Base-by-base conservation (phyloP, 2,329 filamentous ascomycete genomes). In the Leptographium procerum region DNA sequence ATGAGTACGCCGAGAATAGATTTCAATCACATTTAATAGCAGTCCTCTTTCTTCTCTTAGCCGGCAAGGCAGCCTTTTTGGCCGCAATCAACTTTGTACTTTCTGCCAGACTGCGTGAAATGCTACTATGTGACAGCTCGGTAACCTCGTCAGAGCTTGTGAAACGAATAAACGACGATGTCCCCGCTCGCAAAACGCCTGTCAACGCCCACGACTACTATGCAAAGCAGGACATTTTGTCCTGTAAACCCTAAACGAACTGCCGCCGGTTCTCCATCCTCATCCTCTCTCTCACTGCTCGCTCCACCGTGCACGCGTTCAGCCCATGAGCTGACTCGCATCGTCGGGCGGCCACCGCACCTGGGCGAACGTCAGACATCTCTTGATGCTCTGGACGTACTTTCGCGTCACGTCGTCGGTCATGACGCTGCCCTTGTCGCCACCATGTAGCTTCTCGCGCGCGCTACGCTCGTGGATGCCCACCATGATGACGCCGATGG, bases 401-500 rank as follows among this genome's bases (percentile, higher is more conserved):
- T 97, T 99, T 64, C 94, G 82, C 56, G 94, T 99, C 51, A 88
- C 85, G 74, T 99, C 94, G 69, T 97, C 94, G 59, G 91, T 92
- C 86, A 99, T 91, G 66, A 97, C 96, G 71, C 99, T 91, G 4
- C 92, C 94, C 67, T 91, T 87, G 68, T 87, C 84, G 60, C 86
- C 87, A 70, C 94, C 84, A 69, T 97, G 91, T 60, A 99, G 76
- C 74, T 99, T 99, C 74, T 99, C 94, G 62, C 94, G 83, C 24
- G 94, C 92, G 64, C 88, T 94, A 68, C 94, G 85, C 77, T 97
- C 94, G 81, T 99, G 94, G 66, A 99, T 99, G 78, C 94, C 94
- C 68, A 99, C 94, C 94, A 97, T 99, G 71, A 94, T 99, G 45
- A 99, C 94, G 73, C 94, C 94, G 68, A 99, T 99, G 28, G 94